phyloP scores from a whole-genome alignment of 2,329 filamentous ascomycete species.

The Torrubiella hemipterigena region DNA sequence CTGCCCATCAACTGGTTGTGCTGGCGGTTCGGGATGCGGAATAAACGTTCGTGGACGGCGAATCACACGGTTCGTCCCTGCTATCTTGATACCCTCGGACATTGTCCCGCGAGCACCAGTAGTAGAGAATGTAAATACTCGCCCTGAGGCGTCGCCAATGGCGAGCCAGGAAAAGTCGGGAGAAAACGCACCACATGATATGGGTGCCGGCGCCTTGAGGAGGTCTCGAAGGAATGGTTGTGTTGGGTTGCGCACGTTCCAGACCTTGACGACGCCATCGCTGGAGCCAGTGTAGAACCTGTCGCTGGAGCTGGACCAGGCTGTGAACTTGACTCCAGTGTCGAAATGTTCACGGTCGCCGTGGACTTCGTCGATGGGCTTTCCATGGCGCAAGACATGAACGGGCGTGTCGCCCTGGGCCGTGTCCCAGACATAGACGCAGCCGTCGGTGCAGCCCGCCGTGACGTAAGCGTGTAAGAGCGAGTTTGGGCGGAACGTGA shows the following conservation, averaged over 20 bases:
- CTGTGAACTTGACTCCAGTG: constrained; percentile 50
- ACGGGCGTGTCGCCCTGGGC: constrained; percentile 41
- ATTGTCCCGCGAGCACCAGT: constrained; percentile 29
- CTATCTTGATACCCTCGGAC: constrained; percentile 22
- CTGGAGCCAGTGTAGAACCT: constrained; percentile 53
- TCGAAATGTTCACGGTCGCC: constrained; percentile 42
- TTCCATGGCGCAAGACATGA: constrained; percentile 42
- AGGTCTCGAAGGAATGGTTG: constrained; percentile 39
- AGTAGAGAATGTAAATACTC: constrained; percentile 41
- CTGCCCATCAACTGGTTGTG: constrained; percentile 16
- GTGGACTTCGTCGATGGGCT: constrained; percentile 24
- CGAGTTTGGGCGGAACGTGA: constrained; percentile 46
- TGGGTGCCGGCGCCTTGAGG: constrained; percentile 40
- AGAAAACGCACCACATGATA: constrained; percentile 47
- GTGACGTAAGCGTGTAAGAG: constrained; percentile 38
- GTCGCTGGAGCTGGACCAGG: constrained; percentile 45
- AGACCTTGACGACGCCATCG: constrained; percentile 50
- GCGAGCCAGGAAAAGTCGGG: constrained; percentile 41
- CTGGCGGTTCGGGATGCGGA: constrained; percentile 36
- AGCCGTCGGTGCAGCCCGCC: constrained; percentile 49
- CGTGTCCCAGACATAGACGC: constrained; percentile 53
- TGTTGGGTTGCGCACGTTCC: constrained; percentile 39
- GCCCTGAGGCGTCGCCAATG: constrained; percentile 49
- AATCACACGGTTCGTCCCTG: constrained; percentile 20
- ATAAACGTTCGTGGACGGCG: constrained; percentile 35